These are phyloP conservation scores for Hamamelis virginiana DNA, from an alignment of 164 flowering plant species.

Conservation along the genomic window DNA sequence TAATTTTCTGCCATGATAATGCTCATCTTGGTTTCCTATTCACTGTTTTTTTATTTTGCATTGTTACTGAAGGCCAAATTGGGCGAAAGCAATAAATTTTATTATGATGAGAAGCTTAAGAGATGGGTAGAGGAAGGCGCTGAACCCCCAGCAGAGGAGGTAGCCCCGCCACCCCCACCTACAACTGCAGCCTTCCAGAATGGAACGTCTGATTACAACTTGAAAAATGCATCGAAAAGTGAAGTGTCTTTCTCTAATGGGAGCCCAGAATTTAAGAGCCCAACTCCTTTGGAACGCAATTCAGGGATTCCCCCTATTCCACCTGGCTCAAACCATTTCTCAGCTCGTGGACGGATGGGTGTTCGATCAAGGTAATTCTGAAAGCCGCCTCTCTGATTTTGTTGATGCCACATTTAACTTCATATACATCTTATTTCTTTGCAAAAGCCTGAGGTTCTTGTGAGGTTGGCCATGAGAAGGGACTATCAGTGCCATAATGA, in stretches of 20 bases:
- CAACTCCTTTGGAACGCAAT: constrained; percentile 41
- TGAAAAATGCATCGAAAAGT: constrained; percentile 40
- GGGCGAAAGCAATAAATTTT: constrained; percentile 86
- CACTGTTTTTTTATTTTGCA: constrained; percentile 6
- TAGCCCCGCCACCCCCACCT: constrained; percentile 88
- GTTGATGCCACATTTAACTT: not conserved
- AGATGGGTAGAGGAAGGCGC: constrained; percentile 98
- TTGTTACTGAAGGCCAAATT: constrained; percentile 68
- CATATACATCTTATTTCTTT: not conserved
- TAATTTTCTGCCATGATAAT: not conserved
- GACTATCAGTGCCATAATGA: not conserved
- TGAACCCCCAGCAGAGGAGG: constrained; percentile 81
- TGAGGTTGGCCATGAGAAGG: not conserved
- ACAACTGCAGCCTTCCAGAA: constrained; percentile 62
- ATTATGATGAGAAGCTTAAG: constrained; percentile 92
- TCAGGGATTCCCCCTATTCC: constrained; percentile 86
- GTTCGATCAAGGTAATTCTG: constrained; percentile 76
- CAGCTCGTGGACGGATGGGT: constrained; percentile 83
- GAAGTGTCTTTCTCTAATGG: constrained; percentile 44
- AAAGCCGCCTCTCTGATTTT: not conserved
- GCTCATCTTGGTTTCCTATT: not conserved
- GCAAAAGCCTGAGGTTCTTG: no score
- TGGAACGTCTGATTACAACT: constrained; percentile 51
- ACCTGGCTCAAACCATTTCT: constrained; percentile 75
- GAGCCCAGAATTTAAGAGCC: constrained; percentile 36